Conservation (phyloP, 2,329 filamentous ascomycete genomes). For the Eurotiales sp. region DNA sequence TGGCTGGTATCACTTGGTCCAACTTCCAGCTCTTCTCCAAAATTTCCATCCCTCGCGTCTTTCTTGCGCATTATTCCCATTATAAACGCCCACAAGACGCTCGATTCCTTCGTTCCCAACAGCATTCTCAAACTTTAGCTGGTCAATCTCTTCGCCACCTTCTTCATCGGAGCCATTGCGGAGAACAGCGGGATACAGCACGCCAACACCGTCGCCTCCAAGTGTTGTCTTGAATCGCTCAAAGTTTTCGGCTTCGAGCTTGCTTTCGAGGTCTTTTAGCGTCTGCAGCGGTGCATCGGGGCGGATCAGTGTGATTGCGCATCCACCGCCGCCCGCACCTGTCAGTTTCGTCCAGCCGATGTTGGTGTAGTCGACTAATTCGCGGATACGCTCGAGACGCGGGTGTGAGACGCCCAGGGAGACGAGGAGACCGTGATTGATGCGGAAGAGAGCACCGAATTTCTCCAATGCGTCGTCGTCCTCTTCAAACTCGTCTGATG, state of each 20-base stretch:
- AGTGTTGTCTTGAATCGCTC: slow-evolving; percentile 83
- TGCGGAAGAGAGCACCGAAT: slow-evolving; percentile 81
- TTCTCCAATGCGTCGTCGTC: slow-evolving; percentile 62
- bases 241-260: slow-evolving; percentile 69
- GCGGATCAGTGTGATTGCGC: slow-evolving; percentile 85
- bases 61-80: slow-evolving; percentile 49
- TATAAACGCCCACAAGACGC: slow-evolving; percentile 71
- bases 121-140: slow-evolving; percentile 81
- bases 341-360: slow-evolving; percentile 98
- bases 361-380: slow-evolving; percentile 81
- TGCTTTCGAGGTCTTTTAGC: slow-evolving; percentile 60
- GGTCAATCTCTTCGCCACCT: slow-evolving; percentile 87
- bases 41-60: slow-evolving; percentile 82
- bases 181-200: slow-evolving; percentile 87
- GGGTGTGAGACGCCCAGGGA: slow-evolving; percentile 93
- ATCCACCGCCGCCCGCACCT: slow-evolving; percentile 90
- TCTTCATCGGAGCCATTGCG: slow-evolving; percentile 78
- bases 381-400: slow-evolving; percentile 82
- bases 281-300: slow-evolving; percentile 57
- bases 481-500: slow-evolving; percentile 64
- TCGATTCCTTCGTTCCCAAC: slow-evolving; percentile 83
- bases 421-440: slow-evolving; percentile 92
- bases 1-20: slow-evolving; percentile 2
- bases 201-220: slow-evolving; percentile 88
- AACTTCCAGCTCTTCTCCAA: slow-evolving; percentile 55